Evolutionary conservation across 768 basidiomycete species (phyloP).

Genomic region (Hypsizygus marmoreus): DNA sequence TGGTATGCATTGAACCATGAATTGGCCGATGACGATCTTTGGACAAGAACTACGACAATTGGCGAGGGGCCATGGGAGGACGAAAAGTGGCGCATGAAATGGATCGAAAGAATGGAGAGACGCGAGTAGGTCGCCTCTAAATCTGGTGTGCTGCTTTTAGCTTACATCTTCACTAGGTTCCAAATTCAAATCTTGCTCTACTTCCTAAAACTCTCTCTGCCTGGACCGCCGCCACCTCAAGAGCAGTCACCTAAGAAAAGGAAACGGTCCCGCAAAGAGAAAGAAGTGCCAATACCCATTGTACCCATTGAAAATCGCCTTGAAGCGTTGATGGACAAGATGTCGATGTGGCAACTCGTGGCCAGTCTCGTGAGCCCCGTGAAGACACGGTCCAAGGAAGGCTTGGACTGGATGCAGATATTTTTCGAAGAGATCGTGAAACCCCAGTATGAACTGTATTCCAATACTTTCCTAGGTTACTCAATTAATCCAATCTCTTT

Average conservation of each 20-base stretch:
- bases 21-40: slow-evolving; percentile 39
- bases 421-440: slow-evolving; percentile 73
- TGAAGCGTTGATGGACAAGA: slow-evolving; percentile 76
- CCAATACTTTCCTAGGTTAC: not conserved
- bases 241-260: slow-evolving; percentile 29
- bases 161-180: slow-evolving; percentile 42
- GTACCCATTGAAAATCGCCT: slow-evolving; percentile 50
- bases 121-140: slow-evolving; percentile 51
- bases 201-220: slow-evolving; percentile 63
- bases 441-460: slow-evolving; percentile 44
- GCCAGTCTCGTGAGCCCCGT: slow-evolving; percentile 29
- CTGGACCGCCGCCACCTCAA: slow-evolving; percentile 41
- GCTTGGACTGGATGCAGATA: slow-evolving; percentile 72
- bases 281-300: slow-evolving; percentile 17
- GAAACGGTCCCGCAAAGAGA: slow-evolving; percentile 27
- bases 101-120: slow-evolving; percentile 68
- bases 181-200: slow-evolving; percentile 78
- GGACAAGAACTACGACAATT: slow-evolving; percentile 21
- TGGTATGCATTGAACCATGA: slow-evolving; percentile 73
- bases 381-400: slow-evolving; percentile 17
- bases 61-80: slow-evolving; percentile 46
- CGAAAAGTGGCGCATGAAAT: slow-evolving; percentile 52
- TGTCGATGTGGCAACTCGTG: slow-evolving; percentile 78
- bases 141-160: not conserved
- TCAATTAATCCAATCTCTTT: not conserved